Conservation (phyloP, 2,329 filamentous ascomycete species). For the Myriosclerotinia scirpicola region DNA sequence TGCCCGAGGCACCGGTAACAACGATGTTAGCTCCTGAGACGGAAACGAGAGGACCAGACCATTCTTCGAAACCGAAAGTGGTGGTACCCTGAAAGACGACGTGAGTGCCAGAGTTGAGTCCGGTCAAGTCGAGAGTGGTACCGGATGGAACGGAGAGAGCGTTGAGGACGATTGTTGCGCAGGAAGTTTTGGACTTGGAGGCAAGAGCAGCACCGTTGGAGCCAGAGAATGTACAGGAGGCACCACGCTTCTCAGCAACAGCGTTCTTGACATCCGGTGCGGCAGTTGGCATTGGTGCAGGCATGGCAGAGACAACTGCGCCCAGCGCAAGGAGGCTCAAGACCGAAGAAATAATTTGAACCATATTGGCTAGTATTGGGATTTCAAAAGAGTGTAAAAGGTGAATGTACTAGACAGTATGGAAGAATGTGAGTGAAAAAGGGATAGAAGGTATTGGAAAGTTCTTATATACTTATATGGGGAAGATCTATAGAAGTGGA, state of each 20-base stretch:
- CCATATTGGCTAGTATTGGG: constrained; percentile 29
- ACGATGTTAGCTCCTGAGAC: constrained; percentile 34
- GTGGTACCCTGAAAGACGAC: constrained; percentile 65
- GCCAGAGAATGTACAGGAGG: constrained; percentile 56
- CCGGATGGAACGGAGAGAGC: constrained; percentile 58
- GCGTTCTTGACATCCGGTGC: constrained; percentile 30
- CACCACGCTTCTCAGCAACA: constrained; percentile 29
- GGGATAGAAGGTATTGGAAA: neutral
- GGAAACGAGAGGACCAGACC: constrained; percentile 61
- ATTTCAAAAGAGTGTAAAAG: constrained; percentile 16
- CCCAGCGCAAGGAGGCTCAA: constrained; percentile 29
- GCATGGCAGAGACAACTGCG: constrained; percentile 28
- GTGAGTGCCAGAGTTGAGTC: constrained; percentile 50
- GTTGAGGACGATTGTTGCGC: constrained; percentile 54
- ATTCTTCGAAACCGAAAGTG: constrained; percentile 66
- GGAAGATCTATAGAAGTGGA: neutral
- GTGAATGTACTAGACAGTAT: constrained; percentile 14
- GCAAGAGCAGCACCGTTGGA: constrained; percentile 50
- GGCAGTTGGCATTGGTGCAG: constrained; percentile 32
- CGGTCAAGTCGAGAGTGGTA: constrained; percentile 57
- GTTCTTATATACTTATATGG: constrained; percentile 10
- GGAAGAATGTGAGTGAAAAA: constrained; percentile 17
- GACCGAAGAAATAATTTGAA: constrained; percentile 31
- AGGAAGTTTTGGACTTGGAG: constrained; percentile 51
- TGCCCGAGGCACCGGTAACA: constrained; percentile 33